These are phyloP conservation scores for Salix purpurea DNA, from an alignment of 345 rosid species.

Conservation along the genomic window DNA sequence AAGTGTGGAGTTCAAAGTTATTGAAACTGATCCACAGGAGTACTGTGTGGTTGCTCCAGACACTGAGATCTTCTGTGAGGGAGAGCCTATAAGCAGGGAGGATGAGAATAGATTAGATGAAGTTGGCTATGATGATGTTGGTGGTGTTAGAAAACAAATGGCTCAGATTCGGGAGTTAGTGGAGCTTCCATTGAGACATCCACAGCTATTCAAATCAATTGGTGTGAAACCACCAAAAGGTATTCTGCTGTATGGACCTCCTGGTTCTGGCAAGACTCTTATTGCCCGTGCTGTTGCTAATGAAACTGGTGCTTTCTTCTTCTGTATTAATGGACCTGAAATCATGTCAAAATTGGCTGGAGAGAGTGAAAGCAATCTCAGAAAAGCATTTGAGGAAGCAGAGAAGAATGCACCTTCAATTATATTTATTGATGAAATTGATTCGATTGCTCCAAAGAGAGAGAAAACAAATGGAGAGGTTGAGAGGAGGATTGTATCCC, in stretches of 20 bases:
- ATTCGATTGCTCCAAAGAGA: slow-evolving; percentile 93
- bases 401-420: slow-evolving; percentile 98
- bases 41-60: slow-evolving; percentile 96
- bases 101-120: slow-evolving; percentile 93
- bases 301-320: slow-evolving; percentile 96
- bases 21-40: slow-evolving; percentile 86
- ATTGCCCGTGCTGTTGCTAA: slow-evolving; percentile 94
- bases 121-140: slow-evolving; percentile 95
- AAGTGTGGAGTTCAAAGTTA: slow-evolving; percentile 84
- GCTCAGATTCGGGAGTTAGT: slow-evolving; percentile 95
- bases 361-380: slow-evolving; percentile 96
- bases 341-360: slow-evolving; percentile 98
- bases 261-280: slow-evolving; percentile 56
- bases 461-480: slow-evolving; percentile 97
- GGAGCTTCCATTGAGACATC: slow-evolving; percentile 92
- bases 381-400: slow-evolving; percentile 96
- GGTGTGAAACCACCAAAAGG: slow-evolving; percentile 99
- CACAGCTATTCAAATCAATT: slow-evolving; percentile 89
- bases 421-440: slow-evolving; percentile 87
- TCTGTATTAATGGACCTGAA: slow-evolving; percentile 92
- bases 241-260: slow-evolving; percentile 66
- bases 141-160: slow-evolving; percentile 98
- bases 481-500: slow-evolving; percentile 96
- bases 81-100: slow-evolving; percentile 89
- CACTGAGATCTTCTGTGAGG: slow-evolving; percentile 95